phyloP scores from a whole-genome alignment of 805 yeast species.

The Saccharomycopsis microspora region DNA sequence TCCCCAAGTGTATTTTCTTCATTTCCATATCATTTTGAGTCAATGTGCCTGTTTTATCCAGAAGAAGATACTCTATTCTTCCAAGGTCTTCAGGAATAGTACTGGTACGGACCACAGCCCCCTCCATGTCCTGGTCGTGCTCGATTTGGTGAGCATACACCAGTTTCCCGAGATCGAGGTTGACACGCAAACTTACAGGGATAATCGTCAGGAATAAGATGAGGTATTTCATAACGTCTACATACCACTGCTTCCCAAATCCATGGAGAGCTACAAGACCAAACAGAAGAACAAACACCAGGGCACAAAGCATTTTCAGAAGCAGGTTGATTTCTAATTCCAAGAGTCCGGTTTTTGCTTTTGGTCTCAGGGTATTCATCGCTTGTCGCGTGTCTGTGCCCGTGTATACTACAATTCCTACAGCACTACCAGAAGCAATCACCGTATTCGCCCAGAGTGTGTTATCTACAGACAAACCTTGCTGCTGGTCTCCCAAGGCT shows the following conservation, averaged over 20 bases:
- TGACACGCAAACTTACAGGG: constrained; percentile 91
- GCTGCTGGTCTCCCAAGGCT: constrained; percentile 41
- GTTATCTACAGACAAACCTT: constrained; percentile 74
- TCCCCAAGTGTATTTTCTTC: constrained; percentile 85
- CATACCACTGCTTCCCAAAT: constrained; percentile 57
- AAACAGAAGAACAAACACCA: constrained; percentile 71
- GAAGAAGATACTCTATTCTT: constrained; percentile 80
- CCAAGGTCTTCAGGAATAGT: constrained; percentile 98
- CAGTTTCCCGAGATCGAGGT: constrained; percentile 88
- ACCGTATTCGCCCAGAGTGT: constrained; percentile 98
- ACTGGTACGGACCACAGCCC: constrained; percentile 89
- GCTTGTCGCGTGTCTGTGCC: constrained; percentile 93
- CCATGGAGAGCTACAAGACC: constrained; percentile 76
- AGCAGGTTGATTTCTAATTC: constrained; percentile 85
- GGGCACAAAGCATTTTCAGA: constrained; percentile 78
- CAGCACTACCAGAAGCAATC: constrained; percentile 83
- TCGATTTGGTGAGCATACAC: constrained; percentile 95
- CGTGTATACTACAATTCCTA: constrained; percentile 82
- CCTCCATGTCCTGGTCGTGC: constrained; percentile 69
- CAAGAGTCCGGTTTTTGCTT: constrained; percentile 79
- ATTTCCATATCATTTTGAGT: constrained; percentile 98
- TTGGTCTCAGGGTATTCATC: constrained; percentile 79
- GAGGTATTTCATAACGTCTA: constrained; percentile 81
- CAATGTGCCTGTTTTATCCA: constrained; percentile 94
- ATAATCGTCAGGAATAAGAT: constrained; percentile 91